Base-by-base conservation (phyloP, 345 rosid species). In the Draba incana region DNA sequence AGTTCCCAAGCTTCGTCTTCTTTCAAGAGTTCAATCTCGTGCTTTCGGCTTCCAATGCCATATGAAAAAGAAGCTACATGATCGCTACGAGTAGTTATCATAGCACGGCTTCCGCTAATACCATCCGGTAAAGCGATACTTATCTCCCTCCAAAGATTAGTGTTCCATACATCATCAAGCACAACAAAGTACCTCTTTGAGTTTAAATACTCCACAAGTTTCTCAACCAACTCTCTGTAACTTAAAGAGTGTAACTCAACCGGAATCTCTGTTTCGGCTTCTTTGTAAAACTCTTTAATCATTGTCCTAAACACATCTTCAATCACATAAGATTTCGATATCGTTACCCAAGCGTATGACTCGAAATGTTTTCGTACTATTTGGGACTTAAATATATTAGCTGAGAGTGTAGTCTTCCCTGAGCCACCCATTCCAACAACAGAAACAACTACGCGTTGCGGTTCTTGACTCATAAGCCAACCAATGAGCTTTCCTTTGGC, bases 401-500 rank as follows among this genome's bases (percentile, higher is more conserved):
- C 83, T 8, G 70, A 75, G 10, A 79, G 77, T 16, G 78, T 79
- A 15, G 82, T 81, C 62, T 78, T 79, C 46, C 82, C 80, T 45
- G 77, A 75, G 23, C 78, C 80, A 8, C 78, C 82, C 82, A 81
- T 81, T 20, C 81, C 85, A 6, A 72, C 63, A 46, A 79, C 75
- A 0, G 79, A 77, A 31, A 71, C 39, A 47, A 66, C 61, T 7
- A 47, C 33, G 11, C 79, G 44, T 15, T 69, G 68, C 35, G 72
- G 69, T 44, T 68, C 78, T 4, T 20, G 46, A 53, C 39, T 60
- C 8, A 45, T n/a, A 49, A 80, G 62, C 80, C 76, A 78, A 30
- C 66, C 66, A 2, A 56, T 31, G 20, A 82, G 65, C 70, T 54
- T 53, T 9, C 43, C 25, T 4, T 62, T 74, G 13, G 68, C 73